Evolutionary conservation across 1,284 basidiomycete species (phyloP).

Genomic region (Mycosarcoma mackinlayi): DNA sequence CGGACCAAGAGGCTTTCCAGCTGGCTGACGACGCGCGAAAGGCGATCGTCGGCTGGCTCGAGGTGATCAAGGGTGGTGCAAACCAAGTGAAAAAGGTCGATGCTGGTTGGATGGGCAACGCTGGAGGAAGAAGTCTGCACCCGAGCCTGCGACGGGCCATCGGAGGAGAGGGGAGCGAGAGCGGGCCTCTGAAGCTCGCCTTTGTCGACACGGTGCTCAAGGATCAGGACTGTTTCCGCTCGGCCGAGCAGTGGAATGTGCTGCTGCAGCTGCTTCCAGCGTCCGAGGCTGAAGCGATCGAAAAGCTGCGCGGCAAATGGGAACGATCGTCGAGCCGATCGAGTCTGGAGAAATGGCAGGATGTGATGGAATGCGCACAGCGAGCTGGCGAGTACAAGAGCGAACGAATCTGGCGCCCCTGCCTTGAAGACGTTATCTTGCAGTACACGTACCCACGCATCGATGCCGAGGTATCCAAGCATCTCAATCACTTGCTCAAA

Average conservation of each 20-base stretch:
- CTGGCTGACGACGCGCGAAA: constrained; percentile 91
- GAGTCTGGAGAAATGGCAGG: constrained; percentile 80
- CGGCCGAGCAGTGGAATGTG: constrained; percentile 78
- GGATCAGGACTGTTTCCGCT: constrained; percentile 87
- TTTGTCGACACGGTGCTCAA: constrained; percentile 80
- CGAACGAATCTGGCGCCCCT: constrained; percentile 58
- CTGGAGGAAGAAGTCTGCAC: constrained; percentile 73
- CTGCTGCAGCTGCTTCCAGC: constrained; percentile 80
- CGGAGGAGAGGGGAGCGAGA: constrained; percentile 65
- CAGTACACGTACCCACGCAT: constrained; percentile 97
- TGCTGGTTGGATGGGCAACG: constrained; percentile 70
- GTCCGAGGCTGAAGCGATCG: constrained; percentile 55
- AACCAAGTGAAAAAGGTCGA: constrained; percentile 88
- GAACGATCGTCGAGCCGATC: constrained; percentile 71
- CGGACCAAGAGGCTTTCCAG: constrained; percentile 85
- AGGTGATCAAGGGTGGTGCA: constrained; percentile 81
- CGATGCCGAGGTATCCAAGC: constrained; percentile 96
- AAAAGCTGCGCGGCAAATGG: constrained; percentile 75
- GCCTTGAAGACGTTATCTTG: constrained; percentile 82
- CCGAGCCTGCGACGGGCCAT: constrained; percentile 64
- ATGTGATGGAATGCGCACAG: constrained; percentile 71
- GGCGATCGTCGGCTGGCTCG: constrained; percentile 85
- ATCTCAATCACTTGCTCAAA: constrained; percentile 97
- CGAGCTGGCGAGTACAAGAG: constrained; percentile 64
- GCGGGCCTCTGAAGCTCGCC: constrained; percentile 71